phyloP scores from a whole-genome alignment of 1,284 basidiomycete species.

The Pseudozyma sp. region DNA sequence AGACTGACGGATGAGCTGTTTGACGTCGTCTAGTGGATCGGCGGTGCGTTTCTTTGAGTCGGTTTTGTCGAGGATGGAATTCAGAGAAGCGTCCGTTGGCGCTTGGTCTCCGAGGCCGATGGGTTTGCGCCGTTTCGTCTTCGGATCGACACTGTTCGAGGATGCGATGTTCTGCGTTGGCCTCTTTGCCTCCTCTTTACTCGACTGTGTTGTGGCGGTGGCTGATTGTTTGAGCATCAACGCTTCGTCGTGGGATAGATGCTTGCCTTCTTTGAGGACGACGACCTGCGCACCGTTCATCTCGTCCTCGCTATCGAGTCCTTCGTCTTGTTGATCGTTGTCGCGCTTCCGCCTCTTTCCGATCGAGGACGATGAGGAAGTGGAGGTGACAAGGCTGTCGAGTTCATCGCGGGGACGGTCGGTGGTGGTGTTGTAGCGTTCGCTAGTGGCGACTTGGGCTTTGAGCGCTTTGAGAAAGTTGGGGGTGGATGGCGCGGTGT shows the following conservation, averaged over 20 bases:
- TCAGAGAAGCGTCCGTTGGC: neutral
- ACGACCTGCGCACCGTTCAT: slow-evolving; percentile 56
- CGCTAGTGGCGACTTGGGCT: slow-evolving; percentile 26
- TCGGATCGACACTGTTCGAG: neutral
- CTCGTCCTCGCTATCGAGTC: slow-evolving; percentile 44
- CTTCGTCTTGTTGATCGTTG: slow-evolving; percentile 1
- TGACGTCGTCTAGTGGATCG: slow-evolving; percentile 29
- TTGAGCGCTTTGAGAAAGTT: slow-evolving; percentile 38
- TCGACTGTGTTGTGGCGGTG: neutral
- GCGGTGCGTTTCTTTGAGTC: neutral
- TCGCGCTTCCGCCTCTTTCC: slow-evolving; percentile 1
- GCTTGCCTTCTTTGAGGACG: slow-evolving; percentile 58
- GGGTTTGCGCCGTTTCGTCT: slow-evolving; percentile 6
- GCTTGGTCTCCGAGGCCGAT: neutral
- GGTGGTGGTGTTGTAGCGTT: slow-evolving; percentile 8
- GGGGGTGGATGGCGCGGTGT: slow-evolving; percentile 27
- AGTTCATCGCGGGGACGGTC: slow-evolving; percentile 9
- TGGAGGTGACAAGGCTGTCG: slow-evolving; percentile 20
- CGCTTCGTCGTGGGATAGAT: slow-evolving; percentile 49
- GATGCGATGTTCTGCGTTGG: neutral
- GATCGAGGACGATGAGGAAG: slow-evolving; percentile 4
- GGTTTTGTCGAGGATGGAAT: neutral
- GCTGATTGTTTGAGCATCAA: slow-evolving; percentile 2
- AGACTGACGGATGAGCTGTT: slow-evolving; percentile 24
- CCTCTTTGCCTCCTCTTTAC: too few relatives aligned